These are phyloP conservation scores for Sophora flavescens DNA, from an alignment of 306 rosid species.

Conservation along the genomic window DNA sequence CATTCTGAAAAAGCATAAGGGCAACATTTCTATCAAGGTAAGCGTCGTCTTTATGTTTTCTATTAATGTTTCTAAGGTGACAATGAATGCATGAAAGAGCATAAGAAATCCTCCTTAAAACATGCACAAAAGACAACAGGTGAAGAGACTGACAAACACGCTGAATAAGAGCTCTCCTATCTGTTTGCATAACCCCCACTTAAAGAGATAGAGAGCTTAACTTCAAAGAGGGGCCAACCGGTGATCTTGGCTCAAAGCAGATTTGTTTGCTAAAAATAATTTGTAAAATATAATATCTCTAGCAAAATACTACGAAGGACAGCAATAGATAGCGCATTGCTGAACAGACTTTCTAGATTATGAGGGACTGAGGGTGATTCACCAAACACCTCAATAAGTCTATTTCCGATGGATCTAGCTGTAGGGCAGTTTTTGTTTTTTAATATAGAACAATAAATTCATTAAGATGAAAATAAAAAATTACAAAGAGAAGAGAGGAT, in stretches of 20 bases:
- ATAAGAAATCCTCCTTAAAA: not conserved
- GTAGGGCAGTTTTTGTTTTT: too few relatives aligned
- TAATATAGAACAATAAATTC: too few relatives aligned
- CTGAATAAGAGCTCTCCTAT: not conserved
- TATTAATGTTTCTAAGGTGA: not conserved
- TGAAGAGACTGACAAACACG: not conserved
- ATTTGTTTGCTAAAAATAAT: not conserved
- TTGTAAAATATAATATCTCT: not conserved
- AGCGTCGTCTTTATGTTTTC: conserved; percentile 32
- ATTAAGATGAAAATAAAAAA: too few relatives aligned
- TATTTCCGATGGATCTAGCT: not conserved
- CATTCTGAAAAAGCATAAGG: conserved; percentile 95
- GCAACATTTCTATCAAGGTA: conserved; percentile 96
- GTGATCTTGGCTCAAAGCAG: not conserved
- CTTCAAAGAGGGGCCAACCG: not conserved
- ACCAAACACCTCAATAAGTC: not conserved
- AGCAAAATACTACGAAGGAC: not conserved
- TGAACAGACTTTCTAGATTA: not conserved
- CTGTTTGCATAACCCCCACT: not conserved
- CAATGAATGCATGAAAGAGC: not conserved
- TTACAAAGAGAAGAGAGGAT: too few relatives aligned
- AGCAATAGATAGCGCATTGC: not conserved
- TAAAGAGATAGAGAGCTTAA: not conserved
- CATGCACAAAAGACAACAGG: not conserved
- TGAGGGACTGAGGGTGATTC: not conserved